Base-by-base conservation (phyloP, 768 basidiomycete genomes). In the Naganishia antarctica region DNA sequence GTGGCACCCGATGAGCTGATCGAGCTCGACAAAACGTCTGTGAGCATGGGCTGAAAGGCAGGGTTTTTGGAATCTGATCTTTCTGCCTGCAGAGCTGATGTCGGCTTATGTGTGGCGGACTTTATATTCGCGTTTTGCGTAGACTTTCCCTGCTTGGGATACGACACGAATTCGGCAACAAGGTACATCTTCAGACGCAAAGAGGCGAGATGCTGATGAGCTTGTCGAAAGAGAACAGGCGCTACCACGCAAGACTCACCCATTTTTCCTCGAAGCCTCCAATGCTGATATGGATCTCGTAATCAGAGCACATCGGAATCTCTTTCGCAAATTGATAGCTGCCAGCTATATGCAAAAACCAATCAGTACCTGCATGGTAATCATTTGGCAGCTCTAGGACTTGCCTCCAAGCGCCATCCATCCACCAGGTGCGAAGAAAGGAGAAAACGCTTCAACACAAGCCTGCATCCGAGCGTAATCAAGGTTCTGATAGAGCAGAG, bases 201-300 rank as follows among this genome's bases (percentile, higher is more conserved):
- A n/a, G n/a, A n/a, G n/a, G n/a, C n/a, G n/a, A n/a, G n/a, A n/a
- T n/a, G n/a, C n/a, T n/a, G n/a, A n/a, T n/a, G n/a, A n/a, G n/a
- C n/a, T n/a, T n/a, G n/a, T n/a, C n/a, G n/a, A n/a, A n/a, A n/a
- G n/a, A n/a, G n/a, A n/a, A n/a, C n/a, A n/a, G n/a, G n/a, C n/a
- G n/a, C n/a, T n/a, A n/a, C n/a, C n/a, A n/a, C n/a, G n/a, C n/a
- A n/a, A n/a, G n/a, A 59, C 68, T 60, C 46, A 70, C 59, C 78
- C 78, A 78, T 58, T 78, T 78, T 40, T 75, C 74, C 12, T 74
- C 78, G 69, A 71, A 77, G n/a, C 78, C 78, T 12, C 69, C 72
- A 43, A 70, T 70, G n/a, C 66, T 65, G 11, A 72, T 64, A 48
- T 76, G 74, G 66, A 78, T 71, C 25, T 73, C 69, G 64, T 76